Evolutionary conservation across 1,139 yeast genomes (phyloP).

Genomic region (Candida pseudoviswanathii): DNA sequence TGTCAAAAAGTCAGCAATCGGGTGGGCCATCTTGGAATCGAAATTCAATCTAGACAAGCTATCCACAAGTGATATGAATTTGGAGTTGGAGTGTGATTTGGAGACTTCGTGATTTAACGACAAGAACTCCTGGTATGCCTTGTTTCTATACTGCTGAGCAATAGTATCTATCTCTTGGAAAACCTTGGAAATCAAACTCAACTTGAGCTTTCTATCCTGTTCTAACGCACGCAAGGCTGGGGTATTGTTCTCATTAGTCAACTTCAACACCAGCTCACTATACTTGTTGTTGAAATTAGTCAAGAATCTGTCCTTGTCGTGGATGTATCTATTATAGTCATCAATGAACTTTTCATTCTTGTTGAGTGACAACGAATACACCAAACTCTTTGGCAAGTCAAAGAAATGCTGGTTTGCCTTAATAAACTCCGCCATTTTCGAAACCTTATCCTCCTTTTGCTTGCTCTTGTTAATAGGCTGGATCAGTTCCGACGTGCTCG

Average conservation of each 20-base stretch:
- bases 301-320: conserved; percentile 25
- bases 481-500: conserved; percentile 66
- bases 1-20: conserved; percentile 40
- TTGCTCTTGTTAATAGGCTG: conserved; percentile 76
- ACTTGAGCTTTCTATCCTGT: conserved; percentile 38
- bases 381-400: conserved; percentile 67
- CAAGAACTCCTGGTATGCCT: conserved; percentile 61
- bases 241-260: conserved; percentile 19
- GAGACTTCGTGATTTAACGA: conserved; percentile 41
- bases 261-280: conserved; percentile 16
- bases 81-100: conserved; percentile 20
- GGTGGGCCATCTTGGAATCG: conserved; percentile 23
- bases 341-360: conserved; percentile 74
- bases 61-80: conserved; percentile 43
- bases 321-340: conserved; percentile 60
- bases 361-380: conserved; percentile 52
- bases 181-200: conserved; percentile 43
- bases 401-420: conserved; percentile 65
- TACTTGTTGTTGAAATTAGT: conserved; percentile 20
- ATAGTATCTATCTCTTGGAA: conserved; percentile 71
- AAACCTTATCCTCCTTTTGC: conserved; percentile 59
- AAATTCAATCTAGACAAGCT: conserved; percentile 37
- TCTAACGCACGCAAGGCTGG: conserved; percentile 21
- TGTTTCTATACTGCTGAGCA: conserved; percentile 63
- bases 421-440: conserved; percentile 62